Percentiles rank a stretch among this genome's conserved stretches.
These are phyloP conservation scores for Purpureocillium takamizusanense DNA, from an alignment of 2,329 filamentous ascomycete genomes.

Conservation along the genomic window DNA sequence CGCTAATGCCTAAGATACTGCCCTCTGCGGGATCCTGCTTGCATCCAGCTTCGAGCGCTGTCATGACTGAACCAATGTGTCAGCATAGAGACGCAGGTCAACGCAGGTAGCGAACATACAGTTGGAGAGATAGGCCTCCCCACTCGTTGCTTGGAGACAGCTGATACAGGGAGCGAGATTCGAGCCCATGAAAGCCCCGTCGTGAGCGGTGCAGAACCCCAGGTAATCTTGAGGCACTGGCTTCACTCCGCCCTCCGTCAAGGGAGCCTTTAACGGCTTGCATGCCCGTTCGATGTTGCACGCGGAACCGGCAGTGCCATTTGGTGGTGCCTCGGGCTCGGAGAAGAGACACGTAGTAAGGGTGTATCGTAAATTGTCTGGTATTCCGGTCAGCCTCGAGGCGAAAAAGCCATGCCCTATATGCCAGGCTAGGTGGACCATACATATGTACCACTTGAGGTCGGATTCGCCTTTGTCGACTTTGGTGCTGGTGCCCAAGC, in stretches of 20 bases:
- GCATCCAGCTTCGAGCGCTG: slow-evolving; percentile 38
- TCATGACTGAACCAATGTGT: slow-evolving; percentile 27
- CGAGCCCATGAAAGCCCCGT: slow-evolving; percentile 19
- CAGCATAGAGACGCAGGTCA: slow-evolving; percentile 5
- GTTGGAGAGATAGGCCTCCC: slow-evolving; percentile 37
- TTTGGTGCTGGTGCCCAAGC: slow-evolving; percentile 35
- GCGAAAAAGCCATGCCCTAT: not conserved
- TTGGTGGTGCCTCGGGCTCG: slow-evolving; percentile 18
- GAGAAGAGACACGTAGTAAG: slow-evolving; percentile 37
- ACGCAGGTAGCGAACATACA: slow-evolving; percentile 27
- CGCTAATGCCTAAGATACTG: slow-evolving; percentile 27
- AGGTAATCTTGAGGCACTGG: slow-evolving; percentile 15
- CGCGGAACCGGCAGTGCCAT: slow-evolving; percentile 25
- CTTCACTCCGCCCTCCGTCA: slow-evolving; percentile 22
- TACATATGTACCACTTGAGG: slow-evolving; percentile 38
- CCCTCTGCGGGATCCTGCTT: slow-evolving; percentile 32
- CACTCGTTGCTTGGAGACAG: slow-evolving; percentile 31
- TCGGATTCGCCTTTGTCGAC: slow-evolving; percentile 30
- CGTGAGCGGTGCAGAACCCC: slow-evolving; percentile 32
- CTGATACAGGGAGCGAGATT: slow-evolving; percentile 27
- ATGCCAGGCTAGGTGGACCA: slow-evolving; percentile 8
- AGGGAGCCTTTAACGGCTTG: slow-evolving; percentile 24
- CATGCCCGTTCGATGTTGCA: slow-evolving; percentile 35
- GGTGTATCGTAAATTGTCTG: slow-evolving; percentile 41
- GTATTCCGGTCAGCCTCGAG: not conserved